Base-by-base conservation (phyloP, 169 alveolate genomes). In the Cryptosporidium parvum region DNA sequence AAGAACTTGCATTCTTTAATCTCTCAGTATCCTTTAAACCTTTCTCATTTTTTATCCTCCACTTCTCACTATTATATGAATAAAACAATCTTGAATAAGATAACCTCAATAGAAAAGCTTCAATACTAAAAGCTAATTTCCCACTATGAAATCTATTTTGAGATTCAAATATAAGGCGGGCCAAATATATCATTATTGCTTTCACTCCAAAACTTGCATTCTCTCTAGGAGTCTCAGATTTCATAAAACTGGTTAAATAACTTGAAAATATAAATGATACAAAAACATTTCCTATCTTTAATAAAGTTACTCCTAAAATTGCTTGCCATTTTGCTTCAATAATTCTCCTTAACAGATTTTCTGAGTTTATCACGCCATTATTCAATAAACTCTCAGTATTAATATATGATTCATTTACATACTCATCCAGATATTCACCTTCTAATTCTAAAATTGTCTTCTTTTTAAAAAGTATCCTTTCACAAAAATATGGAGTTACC, bases 121-220 rank as follows among this genome's bases (percentile, higher is more conserved):
- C 89, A 18, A 80, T 65, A 10, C 29, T 21, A 4, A 80, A 44
- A 45, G 53, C 42, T 33, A 80, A 23, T 29, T 42, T 80, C 16
- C 80, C 89, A n/a, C 70, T 62, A 23, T 62, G 52, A 31, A 44
- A 58, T 12, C 89, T 59, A 62, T 53, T 39, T 33, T 80, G 89
- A 10, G 89, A 80, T 8, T 80, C 89, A 42, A 65, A 45, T 26
- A 80, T 45, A 23, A 80, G 62, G 8, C 75, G 31, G 21, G 62
- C n/a, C 8, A 62, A 18, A 31, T 80, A 80, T 7, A 48, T 29
- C n/a, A 61, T 9, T 10, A 80, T 62, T 16, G 53, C 51, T n/a
- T 80, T 37, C 16, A 23, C 2, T 31, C 89, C 89, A 14, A 65
- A 16, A 3, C 18, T 58, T 23, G 12, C 39, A 18, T n/a, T 10